Percentiles rank a stretch among this genome's conserved stretches.
Conservation (phyloP, 75 land plant genomes). For the Pinus taeda region DNA sequence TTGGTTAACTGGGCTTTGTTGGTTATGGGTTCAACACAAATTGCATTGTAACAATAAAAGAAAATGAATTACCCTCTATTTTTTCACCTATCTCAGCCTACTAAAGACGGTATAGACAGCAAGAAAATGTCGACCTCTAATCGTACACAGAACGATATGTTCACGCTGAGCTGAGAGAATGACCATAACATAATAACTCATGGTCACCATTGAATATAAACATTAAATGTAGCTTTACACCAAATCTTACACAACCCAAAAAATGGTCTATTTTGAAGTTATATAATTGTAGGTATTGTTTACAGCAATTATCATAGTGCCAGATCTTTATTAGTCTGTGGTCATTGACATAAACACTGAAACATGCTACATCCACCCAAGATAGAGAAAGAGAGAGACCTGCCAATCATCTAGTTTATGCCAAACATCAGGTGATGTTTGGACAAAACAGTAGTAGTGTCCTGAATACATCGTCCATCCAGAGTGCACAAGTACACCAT, state of each 20-base stretch:
- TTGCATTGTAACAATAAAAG: not conserved
- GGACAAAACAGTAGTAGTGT: conserved; percentile 68
- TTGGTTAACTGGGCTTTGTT: not conserved
- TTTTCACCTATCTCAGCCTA: not conserved
- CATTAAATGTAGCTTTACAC: not conserved
- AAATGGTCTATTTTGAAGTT: not conserved
- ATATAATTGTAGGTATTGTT: not conserved
- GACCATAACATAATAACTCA: not conserved
- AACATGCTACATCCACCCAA: no score
- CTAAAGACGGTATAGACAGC: not conserved
- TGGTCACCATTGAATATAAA: not conserved
- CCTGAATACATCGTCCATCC: conserved; percentile 65
- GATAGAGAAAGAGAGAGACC: conserved; percentile 25
- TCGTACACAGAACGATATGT: no score
- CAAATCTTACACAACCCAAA: not conserved
- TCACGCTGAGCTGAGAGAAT: no score
- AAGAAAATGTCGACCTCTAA: no score
- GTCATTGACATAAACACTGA: no score
- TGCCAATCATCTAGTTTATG: conserved; percentile 58
- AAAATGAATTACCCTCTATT: not conserved
- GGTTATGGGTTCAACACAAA: not conserved
- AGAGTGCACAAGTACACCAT: conserved; percentile 74
- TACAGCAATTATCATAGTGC: not conserved
- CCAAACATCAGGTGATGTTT: conserved; percentile 63
- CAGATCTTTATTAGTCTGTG: no score